Base-by-base conservation (phyloP, 2,329 filamentous ascomycete species). In the Aspergillus pseudoglaucus region DNA sequence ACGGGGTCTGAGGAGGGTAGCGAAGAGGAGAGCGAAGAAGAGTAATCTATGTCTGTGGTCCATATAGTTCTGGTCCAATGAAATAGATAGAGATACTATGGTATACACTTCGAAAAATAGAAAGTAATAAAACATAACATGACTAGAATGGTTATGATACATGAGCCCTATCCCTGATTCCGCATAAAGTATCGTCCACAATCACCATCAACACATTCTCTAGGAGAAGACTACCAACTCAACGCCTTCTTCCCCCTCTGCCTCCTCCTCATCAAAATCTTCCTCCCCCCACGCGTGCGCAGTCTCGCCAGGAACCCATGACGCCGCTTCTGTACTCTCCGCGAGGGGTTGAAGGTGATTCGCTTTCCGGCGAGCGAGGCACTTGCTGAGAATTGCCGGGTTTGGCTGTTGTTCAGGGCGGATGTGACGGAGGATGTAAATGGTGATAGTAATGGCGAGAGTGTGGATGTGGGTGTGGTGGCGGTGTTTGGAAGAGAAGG, bases 271-370 rank as follows among this genome's bases (percentile, higher is more conserved):
- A 72, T 74, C 54, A 84, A 54, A 43, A 76, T 69, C 62, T 74
- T 74, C 58, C 76, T 67, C 20, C 81, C 81, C 45, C 73, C 77
- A 59, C 75, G 72, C 18, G 72, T 73, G 59, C 70, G 70, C 51
- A 81, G 53, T 56, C 81, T 64, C 8, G 75, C 68, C 50, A 84
- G 60, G 58, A 82, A 84, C 2, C 81, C 81, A 66, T 81, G 78
- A 57, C 81, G 72, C 53, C 81, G 71, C 68, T 84, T 84, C 61
- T 82, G 72, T 38, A 82, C 77, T 40, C 75, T 60, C 53, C 82
- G 77, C 44, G 76, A 81, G 8, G 80, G 80, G 47, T 79, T 78
- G 59, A 74, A 83, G 38, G 81, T 84, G 48, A 76, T 67, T 53
- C 81, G 72, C 44, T 66, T 68, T 22, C 61, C 71, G 41, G 61